These are phyloP conservation scores for Ophioceras dolichostomum DNA, from an alignment of 2,329 filamentous ascomycete genomes.

Conservation along the genomic window DNA sequence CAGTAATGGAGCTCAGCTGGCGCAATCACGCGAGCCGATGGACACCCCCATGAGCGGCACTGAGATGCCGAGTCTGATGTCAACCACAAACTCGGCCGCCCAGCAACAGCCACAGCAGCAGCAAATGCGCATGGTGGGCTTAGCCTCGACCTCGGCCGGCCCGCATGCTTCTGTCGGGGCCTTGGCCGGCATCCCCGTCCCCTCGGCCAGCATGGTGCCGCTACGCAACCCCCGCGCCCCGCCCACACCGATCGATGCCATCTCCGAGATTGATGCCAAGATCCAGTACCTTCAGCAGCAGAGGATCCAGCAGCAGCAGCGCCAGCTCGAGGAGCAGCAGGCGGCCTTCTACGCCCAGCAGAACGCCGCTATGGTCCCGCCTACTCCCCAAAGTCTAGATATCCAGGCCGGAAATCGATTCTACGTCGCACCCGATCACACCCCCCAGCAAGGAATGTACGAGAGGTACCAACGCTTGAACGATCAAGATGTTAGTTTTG, in stretches of 20 bases:
- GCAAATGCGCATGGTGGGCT: background rate
- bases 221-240: slow-evolving; percentile 27
- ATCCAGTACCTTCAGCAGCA: slow-evolving; percentile 55
- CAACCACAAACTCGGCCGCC: slow-evolving; percentile 5
- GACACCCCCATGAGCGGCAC: slow-evolving; percentile 38
- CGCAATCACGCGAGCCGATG: slow-evolving; percentile 22
- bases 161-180: slow-evolving; percentile 8
- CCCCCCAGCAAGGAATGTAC: slow-evolving; percentile 42
- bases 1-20: slow-evolving; percentile 14
- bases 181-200: slow-evolving; percentile 8
- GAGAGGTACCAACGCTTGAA: slow-evolving; percentile 56
- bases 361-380: slow-evolving; percentile 53
- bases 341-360: slow-evolving; percentile 39
- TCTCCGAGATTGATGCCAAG: slow-evolving; percentile 51
- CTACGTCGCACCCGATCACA: slow-evolving; percentile 45
- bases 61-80: slow-evolving; percentile 23
- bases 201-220: slow-evolving; percentile 24
- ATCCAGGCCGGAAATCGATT: slow-evolving; percentile 51
- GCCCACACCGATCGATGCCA: slow-evolving; percentile 36
- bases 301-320: slow-evolving; percentile 47
- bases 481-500: slow-evolving; percentile 49
- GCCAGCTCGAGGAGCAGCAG: slow-evolving; percentile 44
- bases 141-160: background rate
- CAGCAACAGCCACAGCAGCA: no score
- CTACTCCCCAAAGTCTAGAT: slow-evolving; percentile 71